phyloP scores from a whole-genome alignment of 352 stramenopile genomes.

The Phytophthora cryptogea region DNA sequence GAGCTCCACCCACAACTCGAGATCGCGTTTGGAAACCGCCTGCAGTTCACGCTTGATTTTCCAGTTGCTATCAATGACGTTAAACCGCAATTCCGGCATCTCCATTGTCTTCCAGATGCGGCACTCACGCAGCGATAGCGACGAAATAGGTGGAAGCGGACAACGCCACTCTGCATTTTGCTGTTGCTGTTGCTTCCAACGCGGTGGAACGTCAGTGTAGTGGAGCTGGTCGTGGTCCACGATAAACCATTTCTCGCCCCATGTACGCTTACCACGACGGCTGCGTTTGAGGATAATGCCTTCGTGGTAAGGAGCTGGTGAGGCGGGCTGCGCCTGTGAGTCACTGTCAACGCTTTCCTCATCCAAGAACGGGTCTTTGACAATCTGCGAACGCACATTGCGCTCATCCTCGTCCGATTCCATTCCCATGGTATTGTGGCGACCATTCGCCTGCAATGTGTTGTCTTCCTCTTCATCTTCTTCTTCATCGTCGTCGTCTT shows the following conservation, averaged over 20 bases:
- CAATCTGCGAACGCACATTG: constrained; percentile 31
- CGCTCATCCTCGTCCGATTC: constrained; percentile 47
- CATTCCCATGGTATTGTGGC: constrained; percentile 49
- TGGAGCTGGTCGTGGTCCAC: constrained; percentile 74
- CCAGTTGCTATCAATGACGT: constrained; percentile 76
- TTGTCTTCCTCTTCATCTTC: constrained; percentile 37
- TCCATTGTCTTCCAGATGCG: constrained; percentile 89
- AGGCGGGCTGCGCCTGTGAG: constrained; percentile 29
- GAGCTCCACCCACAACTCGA: constrained; percentile 73
- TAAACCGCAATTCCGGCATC: constrained; percentile 81
- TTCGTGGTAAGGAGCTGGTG: constrained; percentile 50
- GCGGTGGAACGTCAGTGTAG: constrained; percentile 55
- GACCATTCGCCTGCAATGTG: constrained; percentile 22
- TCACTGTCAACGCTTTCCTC: constrained; percentile 39
- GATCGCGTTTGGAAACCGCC: constrained; percentile 55
- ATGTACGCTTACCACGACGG: constrained; percentile 68
- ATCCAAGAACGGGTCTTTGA: constrained; percentile 41
- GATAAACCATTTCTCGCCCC: constrained; percentile 74
- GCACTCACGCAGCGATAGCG: constrained; percentile 66
- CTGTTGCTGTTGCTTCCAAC: constrained; percentile 37
- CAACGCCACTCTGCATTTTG: constrained; percentile 35
- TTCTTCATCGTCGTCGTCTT: constrained; percentile 39
- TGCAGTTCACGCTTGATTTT: constrained; percentile 87
- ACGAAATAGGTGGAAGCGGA: constrained; percentile 50
- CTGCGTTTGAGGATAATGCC: constrained; percentile 77